A percentile compares a stretch with the other conserved stretches of the same genome.
These are phyloP conservation scores for Pichia nakasei DNA, from an alignment of 805 yeast species.

Conservation along the genomic window DNA sequence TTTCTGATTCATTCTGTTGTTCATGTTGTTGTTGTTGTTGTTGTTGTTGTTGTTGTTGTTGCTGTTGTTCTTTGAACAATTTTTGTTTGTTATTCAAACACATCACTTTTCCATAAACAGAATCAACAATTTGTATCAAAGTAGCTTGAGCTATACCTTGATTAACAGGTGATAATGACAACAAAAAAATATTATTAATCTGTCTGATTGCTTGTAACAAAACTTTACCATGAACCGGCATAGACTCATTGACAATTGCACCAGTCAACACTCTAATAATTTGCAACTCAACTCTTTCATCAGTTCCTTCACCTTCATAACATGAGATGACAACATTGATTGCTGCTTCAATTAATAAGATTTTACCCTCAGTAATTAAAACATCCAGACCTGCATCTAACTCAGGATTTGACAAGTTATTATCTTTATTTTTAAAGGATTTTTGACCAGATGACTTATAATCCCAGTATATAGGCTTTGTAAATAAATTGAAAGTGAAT, in stretches of 20 bases:
- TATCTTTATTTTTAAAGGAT: conserved; percentile 10
- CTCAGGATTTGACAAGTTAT: conserved; percentile 17
- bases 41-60: neutral
- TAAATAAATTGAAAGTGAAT: conserved; percentile 78
- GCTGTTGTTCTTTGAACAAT: neutral
- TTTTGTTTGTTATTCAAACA: neutral
- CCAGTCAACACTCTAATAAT: conserved; percentile 87
- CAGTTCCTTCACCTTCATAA: conserved; percentile 89
- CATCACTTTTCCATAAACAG: conserved; percentile 66
- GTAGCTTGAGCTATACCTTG: conserved; percentile 96
- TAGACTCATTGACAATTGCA: conserved; percentile 69
- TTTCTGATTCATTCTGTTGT: neutral
- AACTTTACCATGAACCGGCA: conserved; percentile 86
- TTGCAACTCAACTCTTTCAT: conserved; percentile 81
- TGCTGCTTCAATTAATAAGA: conserved; percentile 67
- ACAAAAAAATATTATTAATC: conserved; percentile 83
- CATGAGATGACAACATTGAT: conserved; percentile 77
- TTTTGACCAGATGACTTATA: conserved; percentile 21
- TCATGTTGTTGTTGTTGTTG: too few species aligned
- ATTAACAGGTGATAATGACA: conserved; percentile 71
- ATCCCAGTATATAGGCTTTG: conserved; percentile 43
- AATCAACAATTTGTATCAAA: conserved; percentile 79
- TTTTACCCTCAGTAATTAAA: conserved; percentile 24
- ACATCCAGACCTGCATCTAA: conserved; percentile 41
- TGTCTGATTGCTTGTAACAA: conserved; percentile 86